Conservation (phyloP, 345 rosid genomes). For the Capsella bursapastoris region DNA sequence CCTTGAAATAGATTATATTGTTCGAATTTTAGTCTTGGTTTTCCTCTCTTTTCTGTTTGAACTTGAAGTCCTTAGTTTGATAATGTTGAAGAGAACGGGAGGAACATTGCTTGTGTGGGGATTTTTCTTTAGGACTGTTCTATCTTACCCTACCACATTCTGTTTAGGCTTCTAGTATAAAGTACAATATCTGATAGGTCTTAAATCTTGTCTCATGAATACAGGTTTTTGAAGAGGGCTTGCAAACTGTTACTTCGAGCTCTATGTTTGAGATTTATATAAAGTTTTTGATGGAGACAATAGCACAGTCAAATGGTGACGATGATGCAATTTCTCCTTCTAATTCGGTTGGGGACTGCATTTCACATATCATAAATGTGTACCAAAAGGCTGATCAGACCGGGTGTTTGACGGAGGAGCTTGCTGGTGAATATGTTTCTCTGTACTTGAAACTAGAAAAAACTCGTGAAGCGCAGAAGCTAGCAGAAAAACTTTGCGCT, state of each 20-base stretch:
- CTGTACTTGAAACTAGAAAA: conserved; percentile 67
- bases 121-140: background rate
- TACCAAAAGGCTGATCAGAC: conserved; percentile 71
- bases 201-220: conserved; percentile 6
- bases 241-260: conserved; percentile 60
- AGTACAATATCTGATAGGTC: conserved; percentile 17
- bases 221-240: conserved; percentile 82
- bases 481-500: conserved; percentile 65
- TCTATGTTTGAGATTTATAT: conserved; percentile 62
- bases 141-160: background rate
- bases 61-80: conserved; percentile 3
- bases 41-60: background rate
- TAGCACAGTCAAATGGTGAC: conserved; percentile 48
- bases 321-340: conserved; percentile 41
- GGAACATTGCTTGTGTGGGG: background rate
- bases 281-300: conserved; percentile 62
- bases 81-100: background rate
- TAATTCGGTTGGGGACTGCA: conserved; percentile 38
- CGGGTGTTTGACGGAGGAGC: conserved; percentile 66
- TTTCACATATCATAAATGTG: conserved; percentile 55
- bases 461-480: conserved; percentile 60
- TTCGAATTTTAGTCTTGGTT: background rate
- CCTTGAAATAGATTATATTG: background rate
- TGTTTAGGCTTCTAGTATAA: background rate
- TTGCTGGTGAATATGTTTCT: conserved; percentile 70